Base-by-base conservation (phyloP, 2,329 filamentous ascomycete genomes). In the Xylariaceae sp. region DNA sequence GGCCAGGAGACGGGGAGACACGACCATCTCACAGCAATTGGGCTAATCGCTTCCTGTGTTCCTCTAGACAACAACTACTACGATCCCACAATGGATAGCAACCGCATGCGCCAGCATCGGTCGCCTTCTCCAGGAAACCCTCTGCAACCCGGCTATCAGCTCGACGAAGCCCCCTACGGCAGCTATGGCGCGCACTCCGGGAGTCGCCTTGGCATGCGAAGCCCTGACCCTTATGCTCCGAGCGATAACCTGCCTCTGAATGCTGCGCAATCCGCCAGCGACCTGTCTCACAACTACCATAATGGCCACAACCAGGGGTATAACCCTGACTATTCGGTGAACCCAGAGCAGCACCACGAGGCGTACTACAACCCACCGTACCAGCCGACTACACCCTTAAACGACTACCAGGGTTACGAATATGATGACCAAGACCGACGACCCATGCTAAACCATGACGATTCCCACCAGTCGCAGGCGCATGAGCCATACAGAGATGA, bases 271-370 rank as follows among this genome's bases (percentile, higher is more conserved):
- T 84, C 82, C 3, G 72, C 82, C 7, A 80, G 80, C 55, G 79
- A 78, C 66, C 65, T 84, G 15, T 76, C 71, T 64, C 77, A 75
- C 55, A 75, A 66, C 9, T 80, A 82, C 61, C 78, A 78, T 58
- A 74, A 75, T 44, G 61, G 61, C 18, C 63, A 62, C 57, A 73
- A 74, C 51, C 74, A 79, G 62, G 82, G 84, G 64, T 78, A 80
- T 48, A 80, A 79, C 62, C 79, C 80, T 59, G 88, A 92, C 58
- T 92, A 94, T 73, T 80, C 86, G 3, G 76, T 96, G 62, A 86
- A 91, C 69, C 92, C 93, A 8, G 87, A 95, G 72, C 86, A 87
- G 59, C 91, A 96, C 69, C 90, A 94, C 71, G 90, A 96, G 74
- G 84, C 85, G 57, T 96, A 96, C 77, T 93, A 89, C 73, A 90